phyloP scores from a whole-genome alignment of 2,329 filamentous ascomycete genomes.

The Paecilomyces dactylethromorphus region DNA sequence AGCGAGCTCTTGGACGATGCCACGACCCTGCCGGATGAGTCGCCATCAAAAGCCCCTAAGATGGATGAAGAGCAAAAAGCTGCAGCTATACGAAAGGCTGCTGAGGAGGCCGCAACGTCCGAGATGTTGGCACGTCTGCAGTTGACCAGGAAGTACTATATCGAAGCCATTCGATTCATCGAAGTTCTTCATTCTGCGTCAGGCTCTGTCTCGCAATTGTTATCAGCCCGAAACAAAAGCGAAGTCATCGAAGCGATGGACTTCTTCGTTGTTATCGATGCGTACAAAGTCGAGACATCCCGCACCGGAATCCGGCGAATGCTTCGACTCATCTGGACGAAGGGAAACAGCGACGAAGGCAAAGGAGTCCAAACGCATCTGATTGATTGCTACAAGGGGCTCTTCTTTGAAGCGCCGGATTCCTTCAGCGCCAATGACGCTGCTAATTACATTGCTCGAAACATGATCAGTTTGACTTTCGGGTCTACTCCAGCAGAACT shows the following conservation, averaged over 20 bases:
- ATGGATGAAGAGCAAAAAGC: slow-evolving; percentile 76
- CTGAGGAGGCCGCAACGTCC: slow-evolving; percentile 80
- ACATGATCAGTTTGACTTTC: slow-evolving; percentile 98
- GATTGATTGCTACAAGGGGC: slow-evolving; percentile 90
- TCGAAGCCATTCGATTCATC: slow-evolving; percentile 90
- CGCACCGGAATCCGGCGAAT: slow-evolving; percentile 89
- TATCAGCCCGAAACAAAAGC: slow-evolving; percentile 94
- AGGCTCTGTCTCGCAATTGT: slow-evolving; percentile 71
- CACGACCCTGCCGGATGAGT: slow-evolving; percentile 64
- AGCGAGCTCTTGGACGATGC: slow-evolving; percentile 78
- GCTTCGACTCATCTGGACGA: slow-evolving; percentile 97
- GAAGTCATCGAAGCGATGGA: slow-evolving; percentile 99
- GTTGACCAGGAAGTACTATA: slow-evolving; percentile 81
- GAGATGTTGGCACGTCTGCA: slow-evolving; percentile 84
- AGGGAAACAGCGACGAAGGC: slow-evolving; percentile 97
- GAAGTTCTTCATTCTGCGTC: slow-evolving; percentile 82
- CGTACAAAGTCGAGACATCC: slow-evolving; percentile 91
- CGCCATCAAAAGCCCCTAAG: slow-evolving; percentile 57
- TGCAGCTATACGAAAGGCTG: slow-evolving; percentile 68
- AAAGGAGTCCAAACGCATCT: slow-evolving; percentile 96
- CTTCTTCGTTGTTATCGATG: slow-evolving; percentile 91
- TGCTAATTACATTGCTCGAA: slow-evolving; percentile 90
- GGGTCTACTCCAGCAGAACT: slow-evolving; percentile 90
- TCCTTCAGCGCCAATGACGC: slow-evolving; percentile 82
- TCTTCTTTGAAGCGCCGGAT: slow-evolving; percentile 94